A percentile compares a stretch with the other conserved stretches of the same genome.
Conservation (phyloP, 2,329 filamentous ascomycete species). For the Cytospora schulzeri region DNA sequence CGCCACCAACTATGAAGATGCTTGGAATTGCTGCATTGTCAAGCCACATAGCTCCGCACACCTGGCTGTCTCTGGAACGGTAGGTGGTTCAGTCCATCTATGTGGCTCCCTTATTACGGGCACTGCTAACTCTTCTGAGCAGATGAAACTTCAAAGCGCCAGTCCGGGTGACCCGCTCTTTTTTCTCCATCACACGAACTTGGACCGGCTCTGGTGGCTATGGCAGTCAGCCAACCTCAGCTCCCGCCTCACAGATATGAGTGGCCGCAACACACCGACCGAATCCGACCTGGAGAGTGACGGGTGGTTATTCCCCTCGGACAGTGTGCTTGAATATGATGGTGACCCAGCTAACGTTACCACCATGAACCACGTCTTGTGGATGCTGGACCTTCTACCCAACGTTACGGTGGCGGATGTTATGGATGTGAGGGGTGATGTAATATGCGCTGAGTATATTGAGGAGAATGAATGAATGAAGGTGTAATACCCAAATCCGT, state of each 20-base stretch:
- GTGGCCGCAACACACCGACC: slow-evolving; percentile 28
- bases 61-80: slow-evolving; percentile 29
- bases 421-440: slow-evolving; percentile 6
- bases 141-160: slow-evolving; percentile 29
- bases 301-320: neutral
- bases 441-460: slow-evolving; percentile 19
- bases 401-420: slow-evolving; percentile 21
- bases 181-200: slow-evolving; percentile 36
- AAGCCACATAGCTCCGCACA: slow-evolving; percentile 33
- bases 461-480: slow-evolving; percentile 8
- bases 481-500: neutral
- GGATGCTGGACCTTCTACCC: slow-evolving; percentile 13
- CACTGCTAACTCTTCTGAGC: neutral
- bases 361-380: slow-evolving; percentile 14
- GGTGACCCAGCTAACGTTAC: slow-evolving; percentile 19
- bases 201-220: slow-evolving; percentile 37
- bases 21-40: slow-evolving; percentile 32
- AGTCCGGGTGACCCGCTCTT: slow-evolving; percentile 40
- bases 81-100: neutral
- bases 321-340: slow-evolving; percentile 12
- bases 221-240: slow-evolving; percentile 33
- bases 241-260: slow-evolving; percentile 32
- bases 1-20: slow-evolving; percentile 25
- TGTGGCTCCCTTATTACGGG: neutral
- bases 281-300: neutral